These are phyloP conservation scores for Fusarium xyrophilum DNA, from an alignment of 2,329 filamentous ascomycete species.

Conservation along the genomic window DNA sequence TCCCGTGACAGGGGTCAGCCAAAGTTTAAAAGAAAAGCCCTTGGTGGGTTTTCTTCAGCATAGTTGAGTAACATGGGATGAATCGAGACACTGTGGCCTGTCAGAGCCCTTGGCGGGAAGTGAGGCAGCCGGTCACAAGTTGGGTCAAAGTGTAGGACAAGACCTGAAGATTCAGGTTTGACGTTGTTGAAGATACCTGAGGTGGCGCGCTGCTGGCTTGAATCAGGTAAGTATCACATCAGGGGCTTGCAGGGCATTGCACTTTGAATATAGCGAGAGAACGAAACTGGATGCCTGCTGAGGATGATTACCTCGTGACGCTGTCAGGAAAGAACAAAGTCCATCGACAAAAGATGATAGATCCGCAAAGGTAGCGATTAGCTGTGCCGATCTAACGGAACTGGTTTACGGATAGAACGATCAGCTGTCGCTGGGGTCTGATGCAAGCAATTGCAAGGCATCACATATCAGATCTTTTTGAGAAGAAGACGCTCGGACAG, in stretches of 20 bases:
- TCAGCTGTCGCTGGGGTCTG: slow-evolving; percentile 19
- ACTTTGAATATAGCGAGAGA: neutral
- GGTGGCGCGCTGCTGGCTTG: neutral
- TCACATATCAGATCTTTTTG: slow-evolving; percentile 5
- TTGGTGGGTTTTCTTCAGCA: slow-evolving; percentile 3
- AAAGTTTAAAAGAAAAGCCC: slow-evolving; percentile 32
- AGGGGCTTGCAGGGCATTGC: neutral
- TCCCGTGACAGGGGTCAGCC: slow-evolving; percentile 14
- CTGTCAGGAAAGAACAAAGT: neutral
- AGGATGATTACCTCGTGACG: neutral
- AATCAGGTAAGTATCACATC: neutral
- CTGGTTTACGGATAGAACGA: slow-evolving; percentile 19
- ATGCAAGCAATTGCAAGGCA: slow-evolving; percentile 31
- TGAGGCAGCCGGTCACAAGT: slow-evolving; percentile 32
- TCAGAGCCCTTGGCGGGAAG: slow-evolving; percentile 17
- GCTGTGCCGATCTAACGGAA: slow-evolving; percentile 24
- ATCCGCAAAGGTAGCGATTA: slow-evolving; percentile 15
- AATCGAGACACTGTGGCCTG: slow-evolving; percentile 18
- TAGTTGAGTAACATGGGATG: slow-evolving; percentile 37
- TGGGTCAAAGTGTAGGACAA: neutral
- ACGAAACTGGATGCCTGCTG: neutral
- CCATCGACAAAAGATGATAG: neutral
- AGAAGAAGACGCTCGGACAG: neutral
- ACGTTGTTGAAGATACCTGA: neutral
- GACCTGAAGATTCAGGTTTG: slow-evolving; percentile 8